Percentiles rank a stretch among this genome's conserved stretches.
phyloP scores from a whole-genome alignment of 441 rosid genomes.

The Corymbia citriodora region DNA sequence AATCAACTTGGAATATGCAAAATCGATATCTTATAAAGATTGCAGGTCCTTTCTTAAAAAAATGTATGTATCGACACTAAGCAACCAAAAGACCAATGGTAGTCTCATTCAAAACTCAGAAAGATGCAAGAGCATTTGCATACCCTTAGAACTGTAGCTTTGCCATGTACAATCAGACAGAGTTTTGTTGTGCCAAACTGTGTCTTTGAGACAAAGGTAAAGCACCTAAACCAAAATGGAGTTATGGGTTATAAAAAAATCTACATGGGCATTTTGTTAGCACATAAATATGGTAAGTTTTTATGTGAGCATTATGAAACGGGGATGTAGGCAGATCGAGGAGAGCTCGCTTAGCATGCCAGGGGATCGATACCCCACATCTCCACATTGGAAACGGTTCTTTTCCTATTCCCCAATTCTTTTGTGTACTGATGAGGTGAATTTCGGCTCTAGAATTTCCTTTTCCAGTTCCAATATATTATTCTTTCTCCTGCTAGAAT shows the following conservation, averaged over 20 bases:
- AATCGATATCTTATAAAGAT: not conserved
- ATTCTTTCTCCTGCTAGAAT: not conserved
- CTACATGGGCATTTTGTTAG: not conserved
- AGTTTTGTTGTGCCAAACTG: not conserved
- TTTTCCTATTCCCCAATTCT: not conserved
- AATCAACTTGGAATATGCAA: not conserved
- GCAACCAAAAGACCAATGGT: not conserved
- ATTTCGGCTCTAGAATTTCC: not conserved
- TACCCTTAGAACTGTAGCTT: not conserved
- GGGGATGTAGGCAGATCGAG: not conserved
- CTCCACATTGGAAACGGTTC: not conserved
- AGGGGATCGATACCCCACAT: not conserved
- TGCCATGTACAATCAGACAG: not conserved
- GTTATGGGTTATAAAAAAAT: not conserved
- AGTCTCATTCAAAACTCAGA: not conserved
- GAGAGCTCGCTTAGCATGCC: not conserved
- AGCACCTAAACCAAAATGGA: not conserved
- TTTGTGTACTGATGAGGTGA: not conserved
- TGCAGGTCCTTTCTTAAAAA: not conserved
- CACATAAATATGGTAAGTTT: not conserved
- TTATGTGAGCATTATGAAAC: not conserved
- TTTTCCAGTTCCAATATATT: not conserved
- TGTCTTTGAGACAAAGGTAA: not conserved
- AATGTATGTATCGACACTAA: not conserved
- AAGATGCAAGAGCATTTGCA: not conserved